Evolutionary conservation across 1,284 basidiomycete species (phyloP), one percentile per base, ranked within the genome.

Genomic region (Cryptococcus amylolentus): DNA sequence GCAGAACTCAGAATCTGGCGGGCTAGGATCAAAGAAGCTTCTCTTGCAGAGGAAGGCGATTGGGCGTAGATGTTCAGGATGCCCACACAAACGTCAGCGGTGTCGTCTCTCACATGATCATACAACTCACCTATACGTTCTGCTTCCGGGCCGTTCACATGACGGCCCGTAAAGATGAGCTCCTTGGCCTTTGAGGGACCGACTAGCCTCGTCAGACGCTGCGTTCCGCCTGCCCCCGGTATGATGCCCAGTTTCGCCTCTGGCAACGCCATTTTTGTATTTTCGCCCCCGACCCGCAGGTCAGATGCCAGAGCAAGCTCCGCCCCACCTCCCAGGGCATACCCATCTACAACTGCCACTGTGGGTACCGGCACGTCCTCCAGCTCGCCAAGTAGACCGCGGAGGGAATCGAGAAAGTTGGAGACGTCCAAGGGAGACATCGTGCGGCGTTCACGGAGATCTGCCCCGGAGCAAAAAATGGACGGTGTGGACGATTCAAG

Each of bases 151-250:
- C 86, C 86, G 20, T 80, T 81, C 51, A 93, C 73, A 53, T 83
- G 78, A 7, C 85, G 81, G 7, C 86, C 88, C 2, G 88, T 89
- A 71, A 88, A 92, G 56, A 94, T 88, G 41, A 94, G 79, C 67
- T 93, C 89, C 75, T 96, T 97, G 6, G 93, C 87, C 72, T 85
- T 88, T 42, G 90, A 82, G 20, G 86, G 75, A 1, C 94, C 93
- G 10, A 97, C 77, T 20, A 96, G 77, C 44, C 90, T 84, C 2
- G 90, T 86, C 18, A 89, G 82, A 38, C 94, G 83, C 69, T 94
- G 91, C 1, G 93, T 97, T 1, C 92, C 92, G 3, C 92, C 91
- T n/a, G 91, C 92, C 49, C 93, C 93, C 13, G 93, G 93, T 55
- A 97, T 96, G 63, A 97, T 96, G 5, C 91, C 93, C 20, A 95